These are phyloP conservation scores for Exophiala aquamarina DNA, from an alignment of 2,329 filamentous ascomycete genomes.

Conservation along the genomic window DNA sequence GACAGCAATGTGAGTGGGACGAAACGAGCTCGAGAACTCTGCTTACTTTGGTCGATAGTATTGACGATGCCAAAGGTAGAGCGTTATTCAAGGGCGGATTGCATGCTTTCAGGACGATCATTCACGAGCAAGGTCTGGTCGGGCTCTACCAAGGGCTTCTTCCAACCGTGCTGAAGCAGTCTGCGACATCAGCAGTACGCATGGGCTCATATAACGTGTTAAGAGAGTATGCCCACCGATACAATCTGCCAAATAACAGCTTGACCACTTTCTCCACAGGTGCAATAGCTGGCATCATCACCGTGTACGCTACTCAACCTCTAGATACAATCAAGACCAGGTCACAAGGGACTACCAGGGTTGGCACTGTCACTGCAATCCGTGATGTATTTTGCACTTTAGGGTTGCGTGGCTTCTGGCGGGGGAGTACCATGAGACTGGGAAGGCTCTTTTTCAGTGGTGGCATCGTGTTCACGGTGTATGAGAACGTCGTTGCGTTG, in stretches of 20 bases:
- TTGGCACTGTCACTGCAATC: constrained; percentile 56
- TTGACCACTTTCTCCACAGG: constrained; percentile 61
- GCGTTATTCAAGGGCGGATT: constrained; percentile 17
- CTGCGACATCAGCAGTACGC: constrained; percentile 59
- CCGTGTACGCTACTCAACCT: constrained; percentile 42
- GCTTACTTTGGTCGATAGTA: neutral
- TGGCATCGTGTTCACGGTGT: constrained; percentile 64
- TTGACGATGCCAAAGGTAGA: constrained; percentile 9
- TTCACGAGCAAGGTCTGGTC: constrained; percentile 51
- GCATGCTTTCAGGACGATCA: constrained; percentile 52
- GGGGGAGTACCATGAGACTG: constrained; percentile 65
- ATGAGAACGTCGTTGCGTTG: constrained; percentile 55
- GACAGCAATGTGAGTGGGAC: constrained; percentile 49
- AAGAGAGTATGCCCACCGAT: constrained; percentile 55
- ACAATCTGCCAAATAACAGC: constrained; percentile 50
- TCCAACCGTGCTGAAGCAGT: constrained; percentile 62
- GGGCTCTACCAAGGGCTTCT: constrained; percentile 59
- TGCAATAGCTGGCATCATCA: constrained; percentile 54
- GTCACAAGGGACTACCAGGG: constrained; percentile 51
- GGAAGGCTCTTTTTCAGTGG: constrained; percentile 63
- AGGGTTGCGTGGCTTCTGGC: constrained; percentile 63
- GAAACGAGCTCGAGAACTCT: too few relatives aligned
- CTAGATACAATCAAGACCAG: constrained; percentile 43
- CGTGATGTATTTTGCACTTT: constrained; percentile 54
- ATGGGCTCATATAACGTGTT: constrained; percentile 63